phyloP scores from a whole-genome alignment of 2,329 filamentous ascomycete genomes.

The Ophiostoma pallidulum region DNA sequence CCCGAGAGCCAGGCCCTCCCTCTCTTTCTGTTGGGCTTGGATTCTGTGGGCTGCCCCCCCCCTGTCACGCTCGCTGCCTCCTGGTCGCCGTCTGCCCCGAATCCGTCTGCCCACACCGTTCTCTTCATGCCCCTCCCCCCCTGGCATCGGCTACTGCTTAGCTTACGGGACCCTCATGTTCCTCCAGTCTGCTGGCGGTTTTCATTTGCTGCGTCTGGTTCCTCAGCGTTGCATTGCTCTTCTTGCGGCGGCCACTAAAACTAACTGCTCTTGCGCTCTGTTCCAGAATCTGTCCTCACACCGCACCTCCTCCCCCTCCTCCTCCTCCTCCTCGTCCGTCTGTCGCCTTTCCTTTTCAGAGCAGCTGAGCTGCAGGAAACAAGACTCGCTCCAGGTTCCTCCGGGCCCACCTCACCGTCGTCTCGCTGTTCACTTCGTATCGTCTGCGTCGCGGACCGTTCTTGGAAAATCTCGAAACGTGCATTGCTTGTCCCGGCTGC shows the following conservation, averaged over 20 bases:
- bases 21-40: not conserved
- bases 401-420: not conserved
- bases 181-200: not conserved
- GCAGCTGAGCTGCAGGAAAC: constrained; percentile 16
- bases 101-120: not conserved
- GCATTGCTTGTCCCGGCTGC: constrained; percentile 25
- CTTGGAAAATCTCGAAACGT: constrained; percentile 29
- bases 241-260: constrained; percentile 1
- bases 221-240: constrained; percentile 5
- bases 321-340: not conserved
- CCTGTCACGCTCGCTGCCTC: constrained; percentile 1
- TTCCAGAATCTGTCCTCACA: constrained; percentile 7
- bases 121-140: not conserved
- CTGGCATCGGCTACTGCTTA: constrained; percentile 5
- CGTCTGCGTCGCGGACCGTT: constrained; percentile 10
- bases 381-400: not conserved
- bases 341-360: constrained; percentile 10
- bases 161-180: constrained; percentile 6
- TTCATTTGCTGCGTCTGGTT: not conserved
- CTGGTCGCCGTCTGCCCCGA: not conserved
- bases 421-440: constrained; percentile 1
- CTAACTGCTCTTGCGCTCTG: constrained; percentile 4
- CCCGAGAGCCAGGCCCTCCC: not conserved
- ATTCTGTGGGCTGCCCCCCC: not conserved
- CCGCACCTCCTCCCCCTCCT: not conserved